phyloP scores from a whole-genome alignment of 345 rosid species.

The Pistacia integerrima region DNA sequence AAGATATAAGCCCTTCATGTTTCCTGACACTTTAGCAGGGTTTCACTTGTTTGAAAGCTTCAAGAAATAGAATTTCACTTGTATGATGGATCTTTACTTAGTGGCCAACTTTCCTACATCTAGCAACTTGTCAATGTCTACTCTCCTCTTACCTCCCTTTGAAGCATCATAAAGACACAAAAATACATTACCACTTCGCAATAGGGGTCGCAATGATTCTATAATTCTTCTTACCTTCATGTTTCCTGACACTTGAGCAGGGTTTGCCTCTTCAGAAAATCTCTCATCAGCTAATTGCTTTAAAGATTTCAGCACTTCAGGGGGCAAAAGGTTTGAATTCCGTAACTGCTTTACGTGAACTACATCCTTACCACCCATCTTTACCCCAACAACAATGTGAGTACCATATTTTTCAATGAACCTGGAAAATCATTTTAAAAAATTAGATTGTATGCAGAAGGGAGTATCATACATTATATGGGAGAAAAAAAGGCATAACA shows the following conservation, averaged over 20 bases:
- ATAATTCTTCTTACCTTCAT: slow-evolving; percentile 40
- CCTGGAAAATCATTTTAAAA: slow-evolving; percentile 36
- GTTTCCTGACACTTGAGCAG: slow-evolving; percentile 33
- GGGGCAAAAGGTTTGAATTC: slow-evolving; percentile 57
- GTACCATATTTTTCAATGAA: slow-evolving; percentile 90
- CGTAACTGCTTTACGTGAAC: slow-evolving; percentile 69
- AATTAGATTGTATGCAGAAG: neutral
- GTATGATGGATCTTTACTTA: no score
- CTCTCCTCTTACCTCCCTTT: neutral
- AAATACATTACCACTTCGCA: neutral
- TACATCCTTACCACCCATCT: slow-evolving; percentile 89
- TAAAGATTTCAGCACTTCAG: slow-evolving; percentile 62
- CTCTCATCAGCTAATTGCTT: slow-evolving; percentile 66
- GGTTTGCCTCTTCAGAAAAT: slow-evolving; percentile 45
- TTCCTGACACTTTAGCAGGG: no score
- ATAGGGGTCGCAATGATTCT: neutral
- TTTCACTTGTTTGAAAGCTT: no score
- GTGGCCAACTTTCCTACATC: neutral
- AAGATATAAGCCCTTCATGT: no score
- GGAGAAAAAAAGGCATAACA: neutral
- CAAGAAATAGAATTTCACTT: no score
- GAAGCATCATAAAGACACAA: neutral
- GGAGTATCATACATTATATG: neutral
- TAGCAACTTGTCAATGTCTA: neutral
- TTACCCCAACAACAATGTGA: slow-evolving; percentile 75